phyloP scores from a whole-genome alignment of 139 green algal genomes.

The Desmodesmus armatus region DNA sequence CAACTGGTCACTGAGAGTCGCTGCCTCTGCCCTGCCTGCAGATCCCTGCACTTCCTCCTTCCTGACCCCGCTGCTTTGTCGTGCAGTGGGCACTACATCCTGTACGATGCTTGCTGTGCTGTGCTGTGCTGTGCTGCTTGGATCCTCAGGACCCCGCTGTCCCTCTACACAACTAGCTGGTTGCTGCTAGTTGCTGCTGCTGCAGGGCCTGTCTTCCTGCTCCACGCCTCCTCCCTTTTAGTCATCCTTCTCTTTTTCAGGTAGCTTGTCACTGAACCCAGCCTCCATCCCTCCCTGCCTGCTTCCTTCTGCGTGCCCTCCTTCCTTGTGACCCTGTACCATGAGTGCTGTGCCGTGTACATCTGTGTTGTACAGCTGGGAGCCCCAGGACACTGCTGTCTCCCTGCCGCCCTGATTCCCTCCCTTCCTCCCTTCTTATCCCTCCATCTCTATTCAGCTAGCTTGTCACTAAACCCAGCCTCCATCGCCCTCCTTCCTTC shows the following conservation, averaged over 20 bases:
- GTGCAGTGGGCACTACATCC: too few species aligned
- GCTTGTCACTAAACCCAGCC: not conserved
- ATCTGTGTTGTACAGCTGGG: not conserved
- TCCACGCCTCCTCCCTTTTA: not conserved
- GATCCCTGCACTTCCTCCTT: not conserved
- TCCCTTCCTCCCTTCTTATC: not conserved
- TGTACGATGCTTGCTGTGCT: not conserved
- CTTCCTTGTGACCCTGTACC: slow-evolving; percentile 32
- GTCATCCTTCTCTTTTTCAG: not conserved
- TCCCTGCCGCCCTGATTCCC: not conserved
- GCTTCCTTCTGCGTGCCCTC: not conserved
- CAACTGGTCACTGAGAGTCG: too few species aligned
- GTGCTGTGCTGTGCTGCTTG: not conserved
- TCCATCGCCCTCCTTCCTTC: not conserved
- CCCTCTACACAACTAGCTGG: not conserved
- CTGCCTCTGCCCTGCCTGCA: too few species aligned
- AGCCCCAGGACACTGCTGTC: not conserved
- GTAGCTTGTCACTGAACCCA: not conserved
- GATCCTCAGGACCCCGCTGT: not conserved
- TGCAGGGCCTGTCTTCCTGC: not conserved
- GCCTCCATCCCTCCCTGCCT: not conserved
- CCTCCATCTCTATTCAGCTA: not conserved
- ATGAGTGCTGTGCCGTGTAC: slow-evolving; percentile 44
- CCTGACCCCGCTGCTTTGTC: not conserved
- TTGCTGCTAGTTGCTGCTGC: not conserved